phyloP scores from a whole-genome alignment of 2,329 filamentous ascomycete species.

The Penicillium sp. region DNA sequence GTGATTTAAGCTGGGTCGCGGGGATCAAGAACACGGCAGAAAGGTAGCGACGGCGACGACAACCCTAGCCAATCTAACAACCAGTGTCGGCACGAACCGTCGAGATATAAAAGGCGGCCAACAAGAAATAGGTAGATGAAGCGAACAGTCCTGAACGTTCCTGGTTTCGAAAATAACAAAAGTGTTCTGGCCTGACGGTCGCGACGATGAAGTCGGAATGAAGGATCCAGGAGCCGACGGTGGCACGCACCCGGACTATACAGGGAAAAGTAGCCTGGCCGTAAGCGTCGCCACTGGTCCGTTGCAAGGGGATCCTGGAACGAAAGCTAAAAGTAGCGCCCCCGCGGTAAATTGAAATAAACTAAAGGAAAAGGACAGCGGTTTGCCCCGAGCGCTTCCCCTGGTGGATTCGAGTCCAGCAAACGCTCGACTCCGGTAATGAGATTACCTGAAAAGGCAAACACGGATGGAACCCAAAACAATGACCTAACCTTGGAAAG shows the following conservation, averaged over 20 bases:
- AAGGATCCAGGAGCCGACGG: constrained; percentile 12
- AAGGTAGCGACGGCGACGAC: background rate
- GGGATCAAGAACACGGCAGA: background rate
- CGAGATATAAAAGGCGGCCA: background rate
- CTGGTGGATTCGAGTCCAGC: constrained; percentile 2
- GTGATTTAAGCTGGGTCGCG: background rate
- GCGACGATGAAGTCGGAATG: constrained; percentile 12
- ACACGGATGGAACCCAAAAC: background rate
- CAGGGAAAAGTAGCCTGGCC: constrained; percentile 21
- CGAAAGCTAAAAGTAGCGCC: constrained; percentile 23
- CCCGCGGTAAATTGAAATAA: constrained; percentile 25
- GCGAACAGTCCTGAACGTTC: background rate
- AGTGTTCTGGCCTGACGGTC: background rate
- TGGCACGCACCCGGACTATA: constrained; percentile 20
- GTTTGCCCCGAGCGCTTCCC: constrained; percentile 9
- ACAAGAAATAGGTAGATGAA: background rate
- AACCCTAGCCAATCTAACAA: background rate
- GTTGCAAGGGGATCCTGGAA: constrained; percentile 22
- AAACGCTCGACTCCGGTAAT: background rate
- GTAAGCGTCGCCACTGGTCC: constrained; percentile 24
- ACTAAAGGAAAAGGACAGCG: constrained; percentile 9
- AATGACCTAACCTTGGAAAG: background rate
- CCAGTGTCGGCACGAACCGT: background rate
- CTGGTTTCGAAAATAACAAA: background rate
- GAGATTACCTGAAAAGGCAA: background rate